Evolutionary conservation across 1,284 basidiomycete species (phyloP).

Genomic region (Inonotus obliquus): DNA sequence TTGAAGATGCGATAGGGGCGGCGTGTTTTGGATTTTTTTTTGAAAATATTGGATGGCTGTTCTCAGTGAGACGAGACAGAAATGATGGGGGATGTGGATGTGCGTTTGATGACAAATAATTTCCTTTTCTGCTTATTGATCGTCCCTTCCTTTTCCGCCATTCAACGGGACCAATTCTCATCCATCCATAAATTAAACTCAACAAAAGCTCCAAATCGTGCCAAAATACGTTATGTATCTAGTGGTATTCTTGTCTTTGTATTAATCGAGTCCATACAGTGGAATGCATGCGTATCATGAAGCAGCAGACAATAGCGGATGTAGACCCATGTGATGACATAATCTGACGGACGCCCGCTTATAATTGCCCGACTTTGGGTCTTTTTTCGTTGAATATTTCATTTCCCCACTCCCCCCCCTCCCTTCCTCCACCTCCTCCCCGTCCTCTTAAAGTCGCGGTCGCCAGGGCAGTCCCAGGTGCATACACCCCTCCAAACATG

Average conservation of each 20-base stretch:
- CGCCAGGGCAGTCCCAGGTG: background rate
- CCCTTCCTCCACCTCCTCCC: background rate
- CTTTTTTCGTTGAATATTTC: background rate
- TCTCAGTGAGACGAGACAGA: background rate
- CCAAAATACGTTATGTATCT: background rate
- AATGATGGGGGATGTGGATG: background rate
- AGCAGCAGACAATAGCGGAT: background rate
- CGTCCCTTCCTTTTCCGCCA: background rate
- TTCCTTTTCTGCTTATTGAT: background rate
- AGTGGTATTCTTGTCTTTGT: background rate
- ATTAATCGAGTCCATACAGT: background rate
- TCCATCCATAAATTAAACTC: background rate
- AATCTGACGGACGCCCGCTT: background rate
- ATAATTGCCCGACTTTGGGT: constrained; percentile 7
- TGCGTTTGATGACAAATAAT: background rate
- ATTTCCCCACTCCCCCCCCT: background rate
- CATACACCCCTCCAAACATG: constrained; percentile 19
- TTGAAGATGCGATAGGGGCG: background rate
- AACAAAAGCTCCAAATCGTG: background rate
- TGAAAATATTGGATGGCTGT: constrained; percentile 2
- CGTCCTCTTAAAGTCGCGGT: background rate
- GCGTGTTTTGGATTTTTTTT: background rate
- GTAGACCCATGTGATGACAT: background rate
- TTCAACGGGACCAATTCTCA: background rate
- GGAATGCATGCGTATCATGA: background rate